Base-by-base conservation (phyloP, 2,329 filamentous ascomycete genomes). In the Lachnellula subtilissima region DNA sequence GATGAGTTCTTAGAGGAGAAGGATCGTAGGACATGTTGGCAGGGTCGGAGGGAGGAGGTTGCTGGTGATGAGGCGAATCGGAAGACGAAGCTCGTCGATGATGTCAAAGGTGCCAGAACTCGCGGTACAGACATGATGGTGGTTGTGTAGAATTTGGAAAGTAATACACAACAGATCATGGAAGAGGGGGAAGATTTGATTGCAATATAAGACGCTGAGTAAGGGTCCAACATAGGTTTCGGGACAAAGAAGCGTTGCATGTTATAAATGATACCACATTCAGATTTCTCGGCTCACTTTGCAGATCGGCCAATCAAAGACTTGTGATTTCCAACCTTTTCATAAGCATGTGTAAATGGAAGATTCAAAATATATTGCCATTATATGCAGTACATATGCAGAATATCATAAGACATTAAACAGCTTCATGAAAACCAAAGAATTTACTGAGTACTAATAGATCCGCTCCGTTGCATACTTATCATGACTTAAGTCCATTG, bases 1-100 rank as follows among this genome's bases (percentile, higher is more conserved):
- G 69, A 57, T 23, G 70, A 70, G 52, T 71, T 72, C 22, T 71
- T 69, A 6, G 76, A 78, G 15, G 78, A 79, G 68, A 81, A 80
- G 35, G 69, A 69, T 49, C 78, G 75, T 50, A 74, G 62, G 12
- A 70, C 65, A 53, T 74, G 72, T 55, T 70, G 65, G 58, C 74
- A 75, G 59, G 69, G 69, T 57, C 70, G 69, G 50, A 69, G 66
- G 48, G 71, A 69, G 56, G 72, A 71, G 15, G 57, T 57, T 59
- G 61, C 43, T 56, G 60, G 58, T 15, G 59, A 55, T 9, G 68
- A 64, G 64, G 67, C 63, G 55, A 70, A 64, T 59, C 61, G 55
- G 47, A 64, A 63, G n/a, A 67, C 50, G 39, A 68, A 58, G 56
- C 54, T 60, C 37, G 64, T 54, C 36, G 68, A 66, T 54, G 64